Base-by-base conservation (phyloP, 768 basidiomycete species). In the Vararia minispora region DNA sequence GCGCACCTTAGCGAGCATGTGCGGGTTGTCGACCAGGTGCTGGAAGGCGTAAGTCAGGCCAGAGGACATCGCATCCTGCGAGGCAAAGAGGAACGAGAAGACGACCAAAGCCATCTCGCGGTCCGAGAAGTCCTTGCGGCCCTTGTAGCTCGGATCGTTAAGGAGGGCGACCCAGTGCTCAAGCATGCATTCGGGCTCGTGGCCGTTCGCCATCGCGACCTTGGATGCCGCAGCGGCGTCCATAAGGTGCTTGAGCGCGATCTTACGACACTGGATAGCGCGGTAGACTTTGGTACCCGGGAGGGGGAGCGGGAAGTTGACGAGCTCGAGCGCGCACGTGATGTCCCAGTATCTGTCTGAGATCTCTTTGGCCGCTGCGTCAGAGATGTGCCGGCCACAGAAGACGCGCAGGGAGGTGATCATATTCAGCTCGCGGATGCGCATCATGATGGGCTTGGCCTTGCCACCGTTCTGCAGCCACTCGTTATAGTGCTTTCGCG, bases 51-150 rank as follows among this genome's bases (percentile, higher is more conserved):
- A 97, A 53, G 95, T 90, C 51, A 97, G 65, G 35, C 91, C 92
- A 43, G 86, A 90, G 57, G 87, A 88, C 95, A 99, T 98, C 33
- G 95, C 95, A 56, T 99, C 95, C 65, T 95, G 89, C 18, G 79
- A 84, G 2, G 89, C 95, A 52, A 97, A 97, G 38, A 99, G 65
- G 79, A 98, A 98, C 9, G 87, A 90, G 55, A 99, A 80, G 28
- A 99, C 62, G 53, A 95, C 92, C 80, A 95, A 86, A 21, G 87
- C 90, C 76, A 98, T 98, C 62, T 99, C 94, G 49, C 72, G 69
- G 58, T 98, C 84, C 48, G 78, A 84, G 63, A 91, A 98, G 44
- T 97, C 87, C 44, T 66, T 74, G 47, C 79, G 76, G 47, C 83
- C 80, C 58, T 91, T 92, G 53, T 65, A 55, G 59, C 56, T 53